Conservation (phyloP, 2,329 filamentous ascomycete species). For the Grosmannia huntii region DNA sequence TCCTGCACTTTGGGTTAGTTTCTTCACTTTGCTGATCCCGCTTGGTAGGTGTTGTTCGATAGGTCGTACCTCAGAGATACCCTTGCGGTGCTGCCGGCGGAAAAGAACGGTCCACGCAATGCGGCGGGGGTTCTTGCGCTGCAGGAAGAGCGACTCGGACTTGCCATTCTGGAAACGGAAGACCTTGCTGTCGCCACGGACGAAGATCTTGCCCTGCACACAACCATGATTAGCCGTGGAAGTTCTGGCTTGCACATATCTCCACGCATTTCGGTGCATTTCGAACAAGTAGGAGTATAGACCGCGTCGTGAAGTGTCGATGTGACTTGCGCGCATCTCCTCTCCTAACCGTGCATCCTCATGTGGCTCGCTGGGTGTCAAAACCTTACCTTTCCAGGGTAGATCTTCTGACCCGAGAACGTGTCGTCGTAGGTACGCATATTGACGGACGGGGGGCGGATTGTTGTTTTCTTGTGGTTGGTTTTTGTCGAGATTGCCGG, state of each 20-base stretch:
- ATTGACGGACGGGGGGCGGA: conserved; percentile 22
- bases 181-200: conserved; percentile 99
- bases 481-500: not conserved
- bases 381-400: conserved; percentile 48
- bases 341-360: not conserved
- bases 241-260: no score
- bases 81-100: conserved; percentile 99
- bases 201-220: conserved; percentile 90
- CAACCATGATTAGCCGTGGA: not conserved
- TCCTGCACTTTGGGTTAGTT: conserved; percentile 48
- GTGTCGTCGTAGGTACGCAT: conserved; percentile 57
- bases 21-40: not conserved
- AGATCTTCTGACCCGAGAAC: conserved; percentile 54
- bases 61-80: conserved; percentile 93
- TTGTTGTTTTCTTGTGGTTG: conserved; percentile 1
- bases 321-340: not conserved
- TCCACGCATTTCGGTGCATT: not conserved
- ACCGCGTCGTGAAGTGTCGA: not conserved
- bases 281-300: not conserved
- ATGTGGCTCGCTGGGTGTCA: not conserved
- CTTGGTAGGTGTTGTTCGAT: not conserved
- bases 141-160: conserved; percentile 98
- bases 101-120: conserved; percentile 98
- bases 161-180: conserved; percentile 99
- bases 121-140: conserved; percentile 99